These are phyloP conservation scores for Trichoderma arundinaceum DNA, from an alignment of 2,329 filamentous ascomycete genomes.

Conservation along the genomic window DNA sequence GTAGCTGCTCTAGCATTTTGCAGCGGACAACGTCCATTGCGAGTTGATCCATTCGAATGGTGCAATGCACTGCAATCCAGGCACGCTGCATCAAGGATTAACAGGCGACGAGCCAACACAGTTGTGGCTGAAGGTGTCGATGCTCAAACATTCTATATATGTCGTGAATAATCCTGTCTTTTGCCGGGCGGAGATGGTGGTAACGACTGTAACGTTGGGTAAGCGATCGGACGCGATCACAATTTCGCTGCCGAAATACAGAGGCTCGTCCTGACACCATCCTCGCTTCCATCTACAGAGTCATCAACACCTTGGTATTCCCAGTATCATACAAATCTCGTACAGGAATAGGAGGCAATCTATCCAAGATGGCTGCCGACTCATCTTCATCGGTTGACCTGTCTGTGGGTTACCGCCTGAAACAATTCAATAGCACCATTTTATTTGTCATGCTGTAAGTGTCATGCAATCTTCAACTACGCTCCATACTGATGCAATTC, in stretches of 20 bases:
- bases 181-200: constrained; percentile 11
- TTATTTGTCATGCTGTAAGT: constrained; percentile 27
- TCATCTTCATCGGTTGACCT: neutral
- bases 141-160: constrained; percentile 26
- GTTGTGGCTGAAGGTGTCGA: constrained; percentile 9
- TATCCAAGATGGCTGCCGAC: constrained; percentile 7
- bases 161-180: constrained; percentile 28
- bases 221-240: constrained; percentile 21
- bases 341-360: too few relatives aligned
- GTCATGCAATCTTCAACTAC: neutral
- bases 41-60: constrained; percentile 29
- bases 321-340: neutral
- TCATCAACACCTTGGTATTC: neutral
- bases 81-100: constrained; percentile 14
- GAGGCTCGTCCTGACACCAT: neutral
- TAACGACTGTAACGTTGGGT: constrained; percentile 8
- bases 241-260: constrained; percentile 6
- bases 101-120: constrained; percentile 3
- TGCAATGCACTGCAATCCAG: constrained; percentile 25
- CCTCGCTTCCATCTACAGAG: neutral
- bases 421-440: constrained; percentile 23
- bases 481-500: neutral
- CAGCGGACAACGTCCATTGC: constrained; percentile 26
- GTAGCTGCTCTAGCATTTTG: constrained; percentile 8
- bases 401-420: constrained; percentile 20